These are phyloP conservation scores for Penicillium decumbens DNA, from an alignment of 2,329 filamentous ascomycete genomes.

Conservation along the genomic window DNA sequence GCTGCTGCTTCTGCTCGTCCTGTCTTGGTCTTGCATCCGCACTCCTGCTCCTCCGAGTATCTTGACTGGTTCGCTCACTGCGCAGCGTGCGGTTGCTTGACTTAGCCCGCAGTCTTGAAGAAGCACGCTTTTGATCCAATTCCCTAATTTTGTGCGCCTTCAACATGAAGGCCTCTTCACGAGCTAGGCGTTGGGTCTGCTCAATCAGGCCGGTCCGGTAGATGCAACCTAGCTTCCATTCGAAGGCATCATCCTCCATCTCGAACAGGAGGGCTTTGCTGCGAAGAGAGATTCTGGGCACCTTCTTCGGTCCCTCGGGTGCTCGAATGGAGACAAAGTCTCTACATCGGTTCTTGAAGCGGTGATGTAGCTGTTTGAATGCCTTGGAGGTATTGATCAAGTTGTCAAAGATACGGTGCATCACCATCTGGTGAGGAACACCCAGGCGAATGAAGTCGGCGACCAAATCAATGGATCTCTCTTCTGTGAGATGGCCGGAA, in stretches of 20 bases:
- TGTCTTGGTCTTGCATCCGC: conserved; percentile 46
- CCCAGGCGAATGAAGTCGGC: conserved; percentile 82
- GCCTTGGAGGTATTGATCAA: conserved; percentile 83
- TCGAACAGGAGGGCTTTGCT: conserved; percentile 82
- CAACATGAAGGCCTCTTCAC: conserved; percentile 81
- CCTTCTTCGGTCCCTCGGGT: conserved; percentile 76
- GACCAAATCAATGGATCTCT: conserved; percentile 77
- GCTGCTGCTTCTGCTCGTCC: conserved; percentile 20
- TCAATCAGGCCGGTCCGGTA: conserved; percentile 85
- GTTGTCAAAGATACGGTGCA: conserved; percentile 92
- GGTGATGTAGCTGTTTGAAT: conserved; percentile 83
- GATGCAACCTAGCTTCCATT: conserved; percentile 94
- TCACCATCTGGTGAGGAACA: conserved; percentile 83
- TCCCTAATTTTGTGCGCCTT: conserved; percentile 82
- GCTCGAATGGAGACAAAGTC: conserved; percentile 83
- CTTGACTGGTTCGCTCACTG: conserved; percentile 36
- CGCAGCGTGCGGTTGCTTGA: conserved; percentile 48
- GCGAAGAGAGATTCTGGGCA: conserved; percentile 80
- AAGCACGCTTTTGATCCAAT: conserved; percentile 52
- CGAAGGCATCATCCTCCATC: conserved; percentile 91
- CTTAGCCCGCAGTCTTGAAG: conserved; percentile 51
- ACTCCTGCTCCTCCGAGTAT: conserved; percentile 52
- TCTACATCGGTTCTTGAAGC: conserved; percentile 80
- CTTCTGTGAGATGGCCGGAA: conserved; percentile 58
- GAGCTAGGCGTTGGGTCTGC: conserved; percentile 81